Base-by-base conservation (phyloP, 257 asterid genomes). In the Nicotiana knightiana region DNA sequence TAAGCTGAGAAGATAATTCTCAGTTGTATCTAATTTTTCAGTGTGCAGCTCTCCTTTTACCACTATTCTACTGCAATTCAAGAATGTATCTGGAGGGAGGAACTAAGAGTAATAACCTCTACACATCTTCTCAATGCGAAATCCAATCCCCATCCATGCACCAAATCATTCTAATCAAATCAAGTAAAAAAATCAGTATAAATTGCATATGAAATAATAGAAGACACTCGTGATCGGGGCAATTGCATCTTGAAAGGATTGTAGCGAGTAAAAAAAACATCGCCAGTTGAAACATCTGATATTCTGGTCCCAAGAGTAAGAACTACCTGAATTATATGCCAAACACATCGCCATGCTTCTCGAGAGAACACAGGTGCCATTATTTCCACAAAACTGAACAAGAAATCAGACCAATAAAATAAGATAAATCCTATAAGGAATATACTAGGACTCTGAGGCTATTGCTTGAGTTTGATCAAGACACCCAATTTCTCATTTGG, bases 91-190 rank as follows among this genome's bases (percentile, higher is more conserved):
- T 17, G 81, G 87, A 76, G 84, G 81, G 87, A 76, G 84, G 81
- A 85, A 68, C 10, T 61, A 91, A 93, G 70, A 30, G 24, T 62
- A 75, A 86, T 87, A n/a, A 91, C 98, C 95, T 95, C 96, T 15
- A 92, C 98, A 81, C 98, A 93, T 87, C 91, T 90, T 84, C 93
- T 86, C 73, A 93, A 95, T 59, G 97, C 97, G 83, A 95, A 91
- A 90, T 93, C 97, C 64, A 93, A 97, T 80, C 99, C 99, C 98
- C 99, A 93, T 84, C 99, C 99, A 81, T 95, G 99, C 82, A 95
- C 92, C 84, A 95, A 88, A 85, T 95, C 99, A 82, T 95, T 95
- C 99, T 95, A 85, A 35, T 70, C 7, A 28, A 35, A 30, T 65
- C 9, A n/a, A 33, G 12, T 39, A 43, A 79, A 78, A 11, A 73